A percentile compares a stretch with the other conserved stretches of the same genome.
Conservation (phyloP, 1,284 basidiomycete species). For the Peniophora sp. region DNA sequence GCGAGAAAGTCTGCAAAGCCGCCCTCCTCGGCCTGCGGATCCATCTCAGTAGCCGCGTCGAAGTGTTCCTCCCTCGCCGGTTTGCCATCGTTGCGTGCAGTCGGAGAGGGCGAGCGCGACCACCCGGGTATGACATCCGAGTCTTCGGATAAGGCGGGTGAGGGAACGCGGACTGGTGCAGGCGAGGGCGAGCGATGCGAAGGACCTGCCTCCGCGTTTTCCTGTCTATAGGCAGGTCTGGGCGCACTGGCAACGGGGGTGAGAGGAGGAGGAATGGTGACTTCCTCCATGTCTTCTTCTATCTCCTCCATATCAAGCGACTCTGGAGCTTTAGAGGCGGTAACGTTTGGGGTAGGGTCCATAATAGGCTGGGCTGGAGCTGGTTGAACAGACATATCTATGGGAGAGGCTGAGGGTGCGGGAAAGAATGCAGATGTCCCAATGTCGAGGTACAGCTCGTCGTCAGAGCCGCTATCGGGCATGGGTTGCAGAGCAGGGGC, state of each 20-base stretch:
- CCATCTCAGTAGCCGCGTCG: constrained; percentile 79
- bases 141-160: constrained; percentile 7
- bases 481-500: too few relatives aligned
- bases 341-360: too few relatives aligned
- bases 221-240: background rate
- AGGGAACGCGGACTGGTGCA: background rate
- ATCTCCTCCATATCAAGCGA: constrained; percentile 4
- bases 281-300: constrained; percentile 29
- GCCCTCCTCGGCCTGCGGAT: constrained; percentile 75
- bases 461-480: background rate
- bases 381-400: too few relatives aligned
- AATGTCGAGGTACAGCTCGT: background rate
- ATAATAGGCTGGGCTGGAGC: too few relatives aligned
- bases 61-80: constrained; percentile 25
- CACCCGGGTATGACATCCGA: constrained; percentile 30
- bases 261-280: constrained; percentile 6
- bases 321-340: too few relatives aligned
- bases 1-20: constrained; percentile 91
- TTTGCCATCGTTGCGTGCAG: background rate
- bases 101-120: constrained; percentile 47
- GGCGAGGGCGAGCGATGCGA: background rate
- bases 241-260: background rate
- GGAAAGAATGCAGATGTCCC: background rate
- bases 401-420: background rate
- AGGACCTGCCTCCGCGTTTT: background rate